phyloP scores from a whole-genome alignment of 192 early-diverging fungal species.

The Endogone sp. region DNA sequence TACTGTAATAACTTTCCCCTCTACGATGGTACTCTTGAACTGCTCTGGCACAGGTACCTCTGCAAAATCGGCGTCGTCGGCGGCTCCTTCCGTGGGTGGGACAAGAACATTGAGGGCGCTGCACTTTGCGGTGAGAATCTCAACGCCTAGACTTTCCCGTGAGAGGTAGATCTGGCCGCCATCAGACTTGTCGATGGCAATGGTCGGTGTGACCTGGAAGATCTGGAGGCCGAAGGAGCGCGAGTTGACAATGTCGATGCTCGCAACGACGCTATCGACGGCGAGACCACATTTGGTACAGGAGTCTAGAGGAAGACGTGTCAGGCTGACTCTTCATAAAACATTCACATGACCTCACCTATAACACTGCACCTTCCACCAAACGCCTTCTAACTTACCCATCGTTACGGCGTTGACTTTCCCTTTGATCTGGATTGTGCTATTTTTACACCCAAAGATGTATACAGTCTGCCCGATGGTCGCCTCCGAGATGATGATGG shows the following conservation, averaged over 20 bases:
- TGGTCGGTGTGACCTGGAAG: slow-evolving; percentile 76
- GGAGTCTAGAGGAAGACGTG: slow-evolving; percentile 47
- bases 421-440: slow-evolving; percentile 85
- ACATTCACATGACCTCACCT: too few species aligned
- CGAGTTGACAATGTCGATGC: slow-evolving; percentile 89
- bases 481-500: slow-evolving; percentile 76
- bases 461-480: slow-evolving; percentile 88
- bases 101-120: slow-evolving; percentile 88
- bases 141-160: slow-evolving; percentile 65
- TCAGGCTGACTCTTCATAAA: slow-evolving; percentile 5
- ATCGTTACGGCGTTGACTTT: slow-evolving; percentile 92
- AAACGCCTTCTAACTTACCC: slow-evolving; percentile 40
- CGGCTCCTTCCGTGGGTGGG: slow-evolving; percentile 56
- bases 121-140: slow-evolving; percentile 92
- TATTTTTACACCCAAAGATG: slow-evolving; percentile 91
- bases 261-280: slow-evolving; percentile 77
- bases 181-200: slow-evolving; percentile 91
- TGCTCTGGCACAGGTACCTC: slow-evolving; percentile 94
- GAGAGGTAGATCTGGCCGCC: slow-evolving; percentile 89
- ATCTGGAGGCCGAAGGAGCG: slow-evolving; percentile 86
- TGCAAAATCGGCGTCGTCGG: slow-evolving; percentile 63
- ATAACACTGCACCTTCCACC: too few species aligned
- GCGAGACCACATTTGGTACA: slow-evolving; percentile 87
- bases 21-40: slow-evolving; percentile 80
- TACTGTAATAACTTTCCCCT: slow-evolving; percentile 76